Evolutionary conservation across 2,329 filamentous ascomycete genomes (phyloP), one percentile per base, ranked within the genome.

Genomic region (Didymellaceae sp.): DNA sequence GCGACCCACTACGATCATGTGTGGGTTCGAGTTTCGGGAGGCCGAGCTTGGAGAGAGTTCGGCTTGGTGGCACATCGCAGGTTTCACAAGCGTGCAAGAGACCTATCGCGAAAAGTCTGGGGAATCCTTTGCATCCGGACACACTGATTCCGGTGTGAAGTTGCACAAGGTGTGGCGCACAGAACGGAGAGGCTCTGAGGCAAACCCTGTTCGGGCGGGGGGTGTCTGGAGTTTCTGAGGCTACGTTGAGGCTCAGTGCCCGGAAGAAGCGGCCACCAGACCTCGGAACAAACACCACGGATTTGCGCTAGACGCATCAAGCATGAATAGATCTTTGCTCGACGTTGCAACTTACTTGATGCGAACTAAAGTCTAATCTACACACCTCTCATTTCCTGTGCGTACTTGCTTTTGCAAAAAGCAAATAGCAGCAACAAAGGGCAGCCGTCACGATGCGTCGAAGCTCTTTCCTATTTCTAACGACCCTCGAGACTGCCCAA

Each of bases 21-120:
- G 48, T 57, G 39, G 41, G 48, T 37, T 55, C 39, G 34, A 47
- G 58, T 67, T 65, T 65, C 58, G 62, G 39, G 55, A 37, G 45
- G 35, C 58, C 51, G 41, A 42, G 59, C 62, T 58, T 28, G 52
- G 9, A 34, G 48, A 50, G 51, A 46, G 54, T 61, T 56, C 58
- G 47, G 31, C 60, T 62, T 68, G 48, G 62, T 63, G 68, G 61
- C 57, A 59, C 67, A 70, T 56, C 45, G 46, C 38, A 34, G 26
- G 70, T 72, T 71, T 72, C 70, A 71, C 21, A 40, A 31, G 39
- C 34, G 35, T 31, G 34, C 45, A 33, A 41, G 20, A 28, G 13
- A 33, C 59, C 52, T 37, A 58, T 41, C n/a, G 14, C 45, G 42
- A 24, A 31, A 41, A 35, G 26, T 56, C 52, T 58, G 62, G 55